Conservation (phyloP, 2,329 filamentous ascomycete species). For the Claviceps sp. region DNA sequence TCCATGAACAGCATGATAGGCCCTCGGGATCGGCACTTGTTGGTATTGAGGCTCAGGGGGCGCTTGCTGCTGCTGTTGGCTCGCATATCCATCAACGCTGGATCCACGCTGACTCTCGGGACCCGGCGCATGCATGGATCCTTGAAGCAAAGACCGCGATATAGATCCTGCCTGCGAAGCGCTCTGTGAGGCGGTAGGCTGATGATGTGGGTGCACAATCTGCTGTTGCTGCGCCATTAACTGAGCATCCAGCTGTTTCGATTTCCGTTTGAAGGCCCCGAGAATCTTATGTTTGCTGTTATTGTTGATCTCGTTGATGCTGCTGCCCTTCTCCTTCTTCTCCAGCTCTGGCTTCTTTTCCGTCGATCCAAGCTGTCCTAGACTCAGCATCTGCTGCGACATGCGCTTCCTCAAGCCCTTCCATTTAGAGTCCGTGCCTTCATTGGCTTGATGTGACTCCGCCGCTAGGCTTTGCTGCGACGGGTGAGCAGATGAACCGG, state of each 20-base stretch:
- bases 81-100: background rate
- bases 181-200: background rate
- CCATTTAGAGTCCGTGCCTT: conserved; percentile 18
- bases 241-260: conserved; percentile 11
- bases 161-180: background rate
- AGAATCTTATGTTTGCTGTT: conserved; percentile 13
- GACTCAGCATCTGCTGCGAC: conserved; percentile 16
- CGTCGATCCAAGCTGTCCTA: conserved; percentile 1
- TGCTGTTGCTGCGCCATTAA: background rate
- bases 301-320: conserved; percentile 3
- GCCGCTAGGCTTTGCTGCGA: background rate
- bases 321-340: conserved; percentile 13
- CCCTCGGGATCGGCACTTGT: conserved; percentile 23
- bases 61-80: background rate
- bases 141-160: background rate
- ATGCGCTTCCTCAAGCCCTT: conserved; percentile 20
- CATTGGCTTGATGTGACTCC: background rate
- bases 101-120: background rate
- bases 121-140: background rate
- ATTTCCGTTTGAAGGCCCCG: conserved; percentile 19
- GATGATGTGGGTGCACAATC: background rate
- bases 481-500: background rate
- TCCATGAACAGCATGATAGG: conserved; percentile 23
- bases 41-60: conserved; percentile 21
- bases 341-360: conserved; percentile 9